Conservation (phyloP, 257 asterid species). For the Scutellaria baicalensis region DNA sequence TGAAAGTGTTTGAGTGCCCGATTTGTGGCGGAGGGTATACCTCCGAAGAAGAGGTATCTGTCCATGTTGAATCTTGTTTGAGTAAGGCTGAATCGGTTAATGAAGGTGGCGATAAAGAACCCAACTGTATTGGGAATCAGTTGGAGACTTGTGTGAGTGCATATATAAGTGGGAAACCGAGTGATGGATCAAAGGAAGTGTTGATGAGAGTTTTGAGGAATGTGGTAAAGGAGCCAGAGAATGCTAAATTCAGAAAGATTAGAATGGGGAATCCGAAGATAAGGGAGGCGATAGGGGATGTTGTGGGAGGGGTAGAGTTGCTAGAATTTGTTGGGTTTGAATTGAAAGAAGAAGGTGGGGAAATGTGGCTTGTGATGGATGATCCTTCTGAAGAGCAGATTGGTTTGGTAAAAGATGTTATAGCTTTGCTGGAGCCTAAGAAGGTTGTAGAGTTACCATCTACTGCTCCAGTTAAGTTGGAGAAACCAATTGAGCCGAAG, state of each 20-base stretch:
- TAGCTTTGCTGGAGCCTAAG: slow-evolving; percentile 50
- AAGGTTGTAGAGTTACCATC: slow-evolving; percentile 36
- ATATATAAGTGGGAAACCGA: slow-evolving; percentile 63
- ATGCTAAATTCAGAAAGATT: slow-evolving; percentile 79
- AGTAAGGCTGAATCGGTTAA: slow-evolving; percentile 20
- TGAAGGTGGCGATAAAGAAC: slow-evolving; percentile 12
- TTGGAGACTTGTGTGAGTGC: slow-evolving; percentile 51
- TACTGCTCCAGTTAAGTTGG: slow-evolving; percentile 31
- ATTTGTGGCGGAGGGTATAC: slow-evolving; percentile 60
- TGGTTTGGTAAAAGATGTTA: slow-evolving; percentile 37
- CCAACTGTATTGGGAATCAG: slow-evolving; percentile 23
- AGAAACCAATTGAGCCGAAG: slow-evolving; percentile 42
- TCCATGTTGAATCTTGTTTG: slow-evolving; percentile 71
- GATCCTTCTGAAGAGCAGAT: slow-evolving; percentile 45
- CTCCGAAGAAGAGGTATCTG: slow-evolving; percentile 73
- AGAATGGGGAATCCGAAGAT: slow-evolving; percentile 89
- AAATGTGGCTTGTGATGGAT: slow-evolving; percentile 84
- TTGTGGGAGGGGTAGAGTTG: slow-evolving; percentile 75
- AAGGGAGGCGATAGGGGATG: slow-evolving; percentile 78
- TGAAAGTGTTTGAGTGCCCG: slow-evolving; percentile 79
- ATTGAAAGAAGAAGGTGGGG: slow-evolving; percentile 71
- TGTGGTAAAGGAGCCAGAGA: slow-evolving; percentile 66
- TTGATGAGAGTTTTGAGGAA: slow-evolving; percentile 57
- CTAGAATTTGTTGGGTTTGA: slow-evolving; percentile 73
- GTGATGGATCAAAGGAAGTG: slow-evolving; percentile 60